Percentiles rank a stretch among this genome's conserved stretches.
These are phyloP conservation scores for Termitomyces eurrhizus DNA, from an alignment of 768 basidiomycete species.

Conservation along the genomic window DNA sequence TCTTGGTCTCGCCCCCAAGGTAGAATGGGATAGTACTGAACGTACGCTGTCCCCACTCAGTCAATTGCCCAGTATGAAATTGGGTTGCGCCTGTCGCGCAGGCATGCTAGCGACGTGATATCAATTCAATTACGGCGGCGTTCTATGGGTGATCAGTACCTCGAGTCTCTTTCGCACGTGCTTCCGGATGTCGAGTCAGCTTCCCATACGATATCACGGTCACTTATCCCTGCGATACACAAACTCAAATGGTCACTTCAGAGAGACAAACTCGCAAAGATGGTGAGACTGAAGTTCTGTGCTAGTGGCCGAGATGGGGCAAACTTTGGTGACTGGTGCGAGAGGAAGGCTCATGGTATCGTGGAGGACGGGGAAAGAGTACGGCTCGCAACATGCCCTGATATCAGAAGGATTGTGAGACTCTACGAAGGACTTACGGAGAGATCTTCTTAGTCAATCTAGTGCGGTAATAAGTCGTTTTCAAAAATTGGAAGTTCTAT, in stretches of 20 bases:
- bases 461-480: background rate
- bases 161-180: slow-evolving; percentile 47
- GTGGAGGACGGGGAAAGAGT: slow-evolving; percentile 62
- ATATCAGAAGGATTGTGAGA: slow-evolving; percentile 50
- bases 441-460: slow-evolving; percentile 3
- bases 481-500: background rate
- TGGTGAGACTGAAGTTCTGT: slow-evolving; percentile 44
- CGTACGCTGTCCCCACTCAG: slow-evolving; percentile 29
- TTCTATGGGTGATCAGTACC: slow-evolving; percentile 28
- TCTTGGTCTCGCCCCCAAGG: background rate
- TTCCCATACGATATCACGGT: slow-evolving; percentile 50
- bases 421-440: slow-evolving; percentile 49
- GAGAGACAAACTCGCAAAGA: slow-evolving; percentile 55
- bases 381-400: slow-evolving; percentile 65
- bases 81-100: slow-evolving; percentile 48
- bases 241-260: slow-evolving; percentile 71
- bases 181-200: slow-evolving; percentile 65
- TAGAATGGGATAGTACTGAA: slow-evolving; percentile 4
- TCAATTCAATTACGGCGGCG: slow-evolving; percentile 52
- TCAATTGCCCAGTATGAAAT: slow-evolving; percentile 67
- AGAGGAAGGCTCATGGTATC: slow-evolving; percentile 44
- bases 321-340: slow-evolving; percentile 52
- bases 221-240: slow-evolving; percentile 59
- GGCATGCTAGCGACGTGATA: slow-evolving; percentile 48
- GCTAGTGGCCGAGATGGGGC: slow-evolving; percentile 24